Evolutionary conservation across 805 yeast genomes (phyloP).

Genomic region (Candida jianshihensis): DNA sequence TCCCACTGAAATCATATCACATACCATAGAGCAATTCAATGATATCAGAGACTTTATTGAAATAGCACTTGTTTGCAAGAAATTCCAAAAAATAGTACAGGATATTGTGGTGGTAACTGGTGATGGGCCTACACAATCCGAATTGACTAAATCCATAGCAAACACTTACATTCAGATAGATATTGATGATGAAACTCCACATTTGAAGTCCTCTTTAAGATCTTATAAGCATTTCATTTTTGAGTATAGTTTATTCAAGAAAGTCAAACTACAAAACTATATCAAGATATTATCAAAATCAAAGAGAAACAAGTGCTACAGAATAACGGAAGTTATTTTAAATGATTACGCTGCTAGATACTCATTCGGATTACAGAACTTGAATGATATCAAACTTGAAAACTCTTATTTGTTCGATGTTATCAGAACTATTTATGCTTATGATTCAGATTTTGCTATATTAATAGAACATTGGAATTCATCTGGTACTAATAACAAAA

Average conservation of each 20-base stretch:
- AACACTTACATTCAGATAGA: conserved; percentile 1
- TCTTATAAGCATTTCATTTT: conserved; percentile 4
- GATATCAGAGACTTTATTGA: conserved; percentile 1
- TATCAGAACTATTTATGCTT: conserved; percentile 2
- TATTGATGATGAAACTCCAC: not conserved
- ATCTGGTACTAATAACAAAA: not conserved
- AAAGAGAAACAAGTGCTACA: not conserved
- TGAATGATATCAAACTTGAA: not conserved
- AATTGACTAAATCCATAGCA: conserved; percentile 1
- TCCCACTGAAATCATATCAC: conserved; percentile 4
- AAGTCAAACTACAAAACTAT: not conserved
- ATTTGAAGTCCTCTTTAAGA: not conserved
- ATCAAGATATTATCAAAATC: not conserved
- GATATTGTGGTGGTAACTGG: conserved; percentile 2
- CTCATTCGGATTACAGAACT: conserved; percentile 1
- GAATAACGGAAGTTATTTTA: conserved; percentile 3
- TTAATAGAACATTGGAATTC: conserved; percentile 1
- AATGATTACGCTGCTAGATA: conserved; percentile 2
- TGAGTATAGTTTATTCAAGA: conserved; percentile 2
- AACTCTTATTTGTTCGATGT: conserved; percentile 2
- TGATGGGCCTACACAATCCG: conserved; percentile 2
- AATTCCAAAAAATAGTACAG: conserved; percentile 1
- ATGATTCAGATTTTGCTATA: conserved; percentile 5
- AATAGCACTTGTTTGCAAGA: conserved; percentile 1
- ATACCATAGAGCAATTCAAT: not conserved